Percentiles rank a stretch among this genome's conserved stretches.
Evolutionary conservation across 169 alveolate species (phyloP).

Genomic region (Cryptosporidium felis): DNA sequence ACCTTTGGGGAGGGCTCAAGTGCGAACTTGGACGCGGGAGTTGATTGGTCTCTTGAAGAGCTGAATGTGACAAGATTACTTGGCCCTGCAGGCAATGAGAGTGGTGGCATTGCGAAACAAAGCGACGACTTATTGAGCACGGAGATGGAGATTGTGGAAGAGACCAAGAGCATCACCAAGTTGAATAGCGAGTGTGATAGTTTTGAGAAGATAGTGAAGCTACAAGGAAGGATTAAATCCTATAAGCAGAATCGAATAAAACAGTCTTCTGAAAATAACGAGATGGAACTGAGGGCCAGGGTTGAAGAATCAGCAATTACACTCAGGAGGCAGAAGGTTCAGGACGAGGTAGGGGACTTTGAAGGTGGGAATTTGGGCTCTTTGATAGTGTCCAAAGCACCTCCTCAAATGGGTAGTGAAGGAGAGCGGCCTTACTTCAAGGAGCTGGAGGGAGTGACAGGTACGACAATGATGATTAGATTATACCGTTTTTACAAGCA

Average conservation of each 20-base stretch:
- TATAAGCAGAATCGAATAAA: conserved; percentile 9
- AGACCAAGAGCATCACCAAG: conserved; percentile 1
- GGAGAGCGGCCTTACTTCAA: neutral
- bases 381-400: neutral
- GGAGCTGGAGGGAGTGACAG: conserved; percentile 27
- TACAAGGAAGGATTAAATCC: conserved; percentile 44
- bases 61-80: neutral
- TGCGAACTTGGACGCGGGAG: conserved; percentile 10
- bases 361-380: neutral
- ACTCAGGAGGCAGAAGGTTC: neutral
- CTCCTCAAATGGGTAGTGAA: conserved; percentile 38
- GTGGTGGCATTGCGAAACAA: too few relatives aligned
- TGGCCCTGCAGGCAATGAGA: neutral
- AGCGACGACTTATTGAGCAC: neutral
- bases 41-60: conserved; percentile 10
- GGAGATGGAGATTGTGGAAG: neutral
- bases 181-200: conserved; percentile 4
- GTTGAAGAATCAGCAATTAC: neutral
- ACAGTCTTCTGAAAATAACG: conserved; percentile 3
- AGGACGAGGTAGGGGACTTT: neutral
- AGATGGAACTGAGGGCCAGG: neutral
- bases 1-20: conserved; percentile 40
- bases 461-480: conserved; percentile 56
- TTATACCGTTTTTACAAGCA: conserved; percentile 56
- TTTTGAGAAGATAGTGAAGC: conserved; percentile 33